These are phyloP conservation scores for Solanum clarkiae DNA, from an alignment of 257 asterid species.

Conservation along the genomic window DNA sequence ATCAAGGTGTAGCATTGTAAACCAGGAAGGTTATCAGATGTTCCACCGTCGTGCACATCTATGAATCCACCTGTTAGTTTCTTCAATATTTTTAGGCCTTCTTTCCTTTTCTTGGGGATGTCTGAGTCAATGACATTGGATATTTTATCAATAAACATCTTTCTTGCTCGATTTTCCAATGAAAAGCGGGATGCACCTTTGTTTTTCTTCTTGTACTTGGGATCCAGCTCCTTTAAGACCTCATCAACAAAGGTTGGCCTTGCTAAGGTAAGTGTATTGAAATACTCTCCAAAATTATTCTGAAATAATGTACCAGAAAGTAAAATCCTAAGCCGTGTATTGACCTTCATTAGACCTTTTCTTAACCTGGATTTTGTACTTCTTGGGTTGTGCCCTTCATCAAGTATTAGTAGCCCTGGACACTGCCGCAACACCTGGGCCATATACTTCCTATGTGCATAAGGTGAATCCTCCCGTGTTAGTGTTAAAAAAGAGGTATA, in stretches of 20 bases:
- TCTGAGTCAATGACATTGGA: conserved; percentile 72
- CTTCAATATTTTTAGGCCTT: conserved; percentile 60
- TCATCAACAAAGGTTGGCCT: conserved; percentile 76
- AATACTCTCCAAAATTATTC: conserved; percentile 92
- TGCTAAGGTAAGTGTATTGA: conserved; percentile 83
- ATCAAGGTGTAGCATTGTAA: conserved; percentile 84
- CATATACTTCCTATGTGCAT: conserved; percentile 96
- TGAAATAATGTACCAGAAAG: conserved; percentile 94
- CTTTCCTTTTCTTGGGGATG: conserved; percentile 48
- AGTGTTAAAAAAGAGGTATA: conserved; percentile 83
- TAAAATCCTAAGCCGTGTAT: conserved; percentile 71
- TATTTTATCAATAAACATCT: conserved; percentile 68
- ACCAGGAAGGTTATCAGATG: conserved; percentile 74
- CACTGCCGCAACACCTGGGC: conserved; percentile 78
- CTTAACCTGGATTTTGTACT: conserved; percentile 92
- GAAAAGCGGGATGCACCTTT: conserved; percentile 54
- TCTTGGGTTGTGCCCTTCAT: conserved; percentile 97
- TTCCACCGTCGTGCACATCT: conserved; percentile 83
- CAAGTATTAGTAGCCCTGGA: conserved; percentile 85
- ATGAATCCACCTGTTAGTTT: conserved; percentile 71
- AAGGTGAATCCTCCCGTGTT: conserved; percentile 84
- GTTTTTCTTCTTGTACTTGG: conserved; percentile 62
- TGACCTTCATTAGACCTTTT: conserved; percentile 81
- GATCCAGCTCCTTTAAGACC: conserved; percentile 79
- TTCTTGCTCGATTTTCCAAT: conserved; percentile 69